Percentiles rank a stretch among this genome's conserved stretches.
Evolutionary conservation across 495 filamentous ascomycete genomes (phyloP).

Genomic region (Tuber brumale): DNA sequence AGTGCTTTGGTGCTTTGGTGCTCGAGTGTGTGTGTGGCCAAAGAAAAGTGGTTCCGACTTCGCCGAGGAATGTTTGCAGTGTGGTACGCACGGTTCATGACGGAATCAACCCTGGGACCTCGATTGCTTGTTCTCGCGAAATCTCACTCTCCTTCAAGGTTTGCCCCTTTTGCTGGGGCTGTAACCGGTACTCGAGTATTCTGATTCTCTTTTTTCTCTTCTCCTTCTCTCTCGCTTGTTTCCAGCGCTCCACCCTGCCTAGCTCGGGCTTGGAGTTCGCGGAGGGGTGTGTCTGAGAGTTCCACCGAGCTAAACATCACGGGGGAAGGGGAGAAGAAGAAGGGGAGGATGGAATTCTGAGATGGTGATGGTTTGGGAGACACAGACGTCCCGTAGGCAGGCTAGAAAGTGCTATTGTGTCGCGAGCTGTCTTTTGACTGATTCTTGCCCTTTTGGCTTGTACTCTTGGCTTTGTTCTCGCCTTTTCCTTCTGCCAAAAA

Average conservation of each 20-base stretch:
- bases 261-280: neutral
- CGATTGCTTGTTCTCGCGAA: neutral
- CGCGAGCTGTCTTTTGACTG: neutral
- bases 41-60: neutral
- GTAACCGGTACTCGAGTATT: neutral
- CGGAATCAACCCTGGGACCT: neutral
- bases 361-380: neutral
- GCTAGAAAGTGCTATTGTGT: neutral
- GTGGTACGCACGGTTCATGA: neutral
- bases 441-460: neutral
- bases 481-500: neutral
- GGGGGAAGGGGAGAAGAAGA: neutral
- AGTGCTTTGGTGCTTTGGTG: too few relatives aligned
- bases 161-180: neutral
- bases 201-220: neutral
- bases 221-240: neutral
- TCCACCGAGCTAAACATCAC: neutral
- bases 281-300: neutral
- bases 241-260: neutral
- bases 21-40: neutral
- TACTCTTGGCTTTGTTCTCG: neutral
- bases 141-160: neutral
- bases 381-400: neutral
- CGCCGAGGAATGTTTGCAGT: neutral
- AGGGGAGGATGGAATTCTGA: neutral